Percentiles rank a stretch among this genome's conserved stretches.
These are phyloP conservation scores for Claviceps sp. DNA, from an alignment of 2,329 filamentous ascomycete genomes.

Conservation along the genomic window DNA sequence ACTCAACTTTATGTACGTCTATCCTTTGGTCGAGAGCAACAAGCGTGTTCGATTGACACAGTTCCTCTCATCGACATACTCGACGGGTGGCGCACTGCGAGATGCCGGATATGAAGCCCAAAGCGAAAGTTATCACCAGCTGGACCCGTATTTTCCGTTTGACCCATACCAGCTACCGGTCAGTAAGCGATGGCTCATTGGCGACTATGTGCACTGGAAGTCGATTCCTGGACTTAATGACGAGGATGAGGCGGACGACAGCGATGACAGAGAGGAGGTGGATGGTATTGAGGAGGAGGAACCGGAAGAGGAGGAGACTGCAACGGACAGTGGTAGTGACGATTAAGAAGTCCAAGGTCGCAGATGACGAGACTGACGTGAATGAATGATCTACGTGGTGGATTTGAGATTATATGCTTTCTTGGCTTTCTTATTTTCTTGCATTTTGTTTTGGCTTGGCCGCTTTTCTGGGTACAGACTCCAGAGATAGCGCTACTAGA, in stretches of 20 bases:
- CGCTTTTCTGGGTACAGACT: background rate
- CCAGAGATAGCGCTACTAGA: background rate
- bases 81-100: slow-evolving; percentile 39
- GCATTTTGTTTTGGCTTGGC: background rate
- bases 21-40: slow-evolving; percentile 78
- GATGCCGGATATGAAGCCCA: slow-evolving; percentile 35
- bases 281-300: slow-evolving; percentile 30
- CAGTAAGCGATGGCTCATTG: slow-evolving; percentile 78
- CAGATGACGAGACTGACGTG: background rate
- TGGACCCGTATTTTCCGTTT: slow-evolving; percentile 94
- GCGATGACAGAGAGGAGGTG: slow-evolving; percentile 36
- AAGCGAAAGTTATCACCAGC: slow-evolving; percentile 67
- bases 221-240: slow-evolving; percentile 56
- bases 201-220: slow-evolving; percentile 72
- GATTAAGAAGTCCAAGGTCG: slow-evolving; percentile 20
- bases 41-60: slow-evolving; percentile 74
- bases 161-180: slow-evolving; percentile 86
- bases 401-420: slow-evolving; percentile 1
- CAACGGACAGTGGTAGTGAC: slow-evolving; percentile 33
- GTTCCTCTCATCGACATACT: slow-evolving; percentile 45
- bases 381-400: background rate
- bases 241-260: slow-evolving; percentile 40
- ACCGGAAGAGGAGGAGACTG: slow-evolving; percentile 36
- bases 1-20: slow-evolving; percentile 80
- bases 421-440: background rate